A percentile compares a stretch with the other conserved stretches of the same genome.
phyloP scores from a whole-genome alignment of 2,329 filamentous ascomycete genomes.

The Endocalyx cinctus region DNA sequence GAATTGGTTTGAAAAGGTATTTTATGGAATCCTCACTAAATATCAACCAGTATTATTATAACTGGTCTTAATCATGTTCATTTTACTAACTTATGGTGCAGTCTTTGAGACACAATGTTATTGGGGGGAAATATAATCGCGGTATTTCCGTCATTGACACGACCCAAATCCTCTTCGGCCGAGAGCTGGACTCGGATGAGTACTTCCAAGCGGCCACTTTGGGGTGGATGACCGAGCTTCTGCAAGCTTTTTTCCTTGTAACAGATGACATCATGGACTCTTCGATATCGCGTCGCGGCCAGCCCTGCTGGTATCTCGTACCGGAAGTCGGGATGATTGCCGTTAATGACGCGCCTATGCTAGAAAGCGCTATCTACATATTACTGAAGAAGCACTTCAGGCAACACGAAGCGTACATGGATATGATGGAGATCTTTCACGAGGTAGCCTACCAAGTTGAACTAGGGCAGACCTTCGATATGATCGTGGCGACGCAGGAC shows the following conservation, averaged over 20 bases:
- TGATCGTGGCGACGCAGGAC: slow-evolving; percentile 94
- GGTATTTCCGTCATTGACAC: slow-evolving; percentile 97
- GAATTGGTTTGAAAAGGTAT: no score
- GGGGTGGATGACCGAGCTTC: slow-evolving; percentile 96
- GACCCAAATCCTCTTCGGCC: slow-evolving; percentile 68
- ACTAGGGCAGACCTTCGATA: slow-evolving; percentile 88
- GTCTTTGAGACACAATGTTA: slow-evolving; percentile 78
- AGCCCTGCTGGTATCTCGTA: slow-evolving; percentile 94
- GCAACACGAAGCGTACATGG: slow-evolving; percentile 78
- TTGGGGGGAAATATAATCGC: slow-evolving; percentile 97
- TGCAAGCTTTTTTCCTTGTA: slow-evolving; percentile 98
- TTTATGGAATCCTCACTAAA: no score
- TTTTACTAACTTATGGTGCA: no score
- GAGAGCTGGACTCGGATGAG: slow-evolving; percentile 70
- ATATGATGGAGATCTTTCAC: slow-evolving; percentile 94
- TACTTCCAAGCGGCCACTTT: slow-evolving; percentile 85
- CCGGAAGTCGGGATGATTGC: slow-evolving; percentile 89
- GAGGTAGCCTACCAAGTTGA: slow-evolving; percentile 92
- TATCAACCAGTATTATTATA: no score
- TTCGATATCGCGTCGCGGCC: slow-evolving; percentile 88
- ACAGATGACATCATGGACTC: slow-evolving; percentile 98
- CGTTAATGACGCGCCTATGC: slow-evolving; percentile 98
- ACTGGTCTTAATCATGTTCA: no score
- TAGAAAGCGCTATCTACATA: slow-evolving; percentile 84
- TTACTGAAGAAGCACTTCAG: slow-evolving; percentile 94